These are phyloP conservation scores for Crassisporium funariophilum DNA, from an alignment of 768 basidiomycete species.

Conservation along the genomic window DNA sequence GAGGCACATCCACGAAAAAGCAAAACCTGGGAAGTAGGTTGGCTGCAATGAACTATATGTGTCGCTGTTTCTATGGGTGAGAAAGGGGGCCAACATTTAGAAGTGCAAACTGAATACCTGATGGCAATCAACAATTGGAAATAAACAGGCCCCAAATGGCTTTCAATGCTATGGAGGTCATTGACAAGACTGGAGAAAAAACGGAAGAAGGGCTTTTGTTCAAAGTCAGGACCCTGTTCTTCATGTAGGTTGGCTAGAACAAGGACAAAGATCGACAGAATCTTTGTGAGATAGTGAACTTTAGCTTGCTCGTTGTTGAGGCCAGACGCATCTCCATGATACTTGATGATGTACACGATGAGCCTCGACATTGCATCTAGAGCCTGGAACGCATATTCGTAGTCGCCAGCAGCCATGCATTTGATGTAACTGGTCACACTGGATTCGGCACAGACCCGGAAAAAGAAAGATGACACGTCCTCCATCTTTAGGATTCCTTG, in stretches of 20 bases:
- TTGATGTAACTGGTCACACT: slow-evolving; percentile 89
- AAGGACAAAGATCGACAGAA: slow-evolving; percentile 94
- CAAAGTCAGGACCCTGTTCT: slow-evolving; percentile 88
- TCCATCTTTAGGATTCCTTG: slow-evolving; percentile 96
- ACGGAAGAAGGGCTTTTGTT: slow-evolving; percentile 97
- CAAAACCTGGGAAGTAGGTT: slow-evolving; percentile 95
- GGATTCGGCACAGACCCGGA: slow-evolving; percentile 95
- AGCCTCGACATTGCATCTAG: slow-evolving; percentile 94
- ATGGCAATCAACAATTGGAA: slow-evolving; percentile 86
- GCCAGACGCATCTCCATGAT: slow-evolving; percentile 94
- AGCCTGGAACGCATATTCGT: slow-evolving; percentile 82
- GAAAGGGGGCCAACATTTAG: neutral
- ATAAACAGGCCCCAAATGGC: slow-evolving; percentile 84
- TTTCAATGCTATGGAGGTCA: slow-evolving; percentile 86
- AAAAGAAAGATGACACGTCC: slow-evolving; percentile 96
- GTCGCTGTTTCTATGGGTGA: slow-evolving; percentile 57
- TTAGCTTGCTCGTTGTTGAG: slow-evolving; percentile 94
- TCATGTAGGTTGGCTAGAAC: slow-evolving; percentile 95
- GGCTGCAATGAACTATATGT: slow-evolving; percentile 96
- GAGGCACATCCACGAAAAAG: slow-evolving; percentile 97
- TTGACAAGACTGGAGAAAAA: slow-evolving; percentile 97
- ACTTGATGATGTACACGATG: slow-evolving; percentile 98
- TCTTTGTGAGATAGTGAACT: slow-evolving; percentile 95
- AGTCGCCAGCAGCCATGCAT: slow-evolving; percentile 70
- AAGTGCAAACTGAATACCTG: slow-evolving; percentile 50